Evolutionary conservation across 768 basidiomycete species (phyloP).

Genomic region (Termitomyces eurrhizus): DNA sequence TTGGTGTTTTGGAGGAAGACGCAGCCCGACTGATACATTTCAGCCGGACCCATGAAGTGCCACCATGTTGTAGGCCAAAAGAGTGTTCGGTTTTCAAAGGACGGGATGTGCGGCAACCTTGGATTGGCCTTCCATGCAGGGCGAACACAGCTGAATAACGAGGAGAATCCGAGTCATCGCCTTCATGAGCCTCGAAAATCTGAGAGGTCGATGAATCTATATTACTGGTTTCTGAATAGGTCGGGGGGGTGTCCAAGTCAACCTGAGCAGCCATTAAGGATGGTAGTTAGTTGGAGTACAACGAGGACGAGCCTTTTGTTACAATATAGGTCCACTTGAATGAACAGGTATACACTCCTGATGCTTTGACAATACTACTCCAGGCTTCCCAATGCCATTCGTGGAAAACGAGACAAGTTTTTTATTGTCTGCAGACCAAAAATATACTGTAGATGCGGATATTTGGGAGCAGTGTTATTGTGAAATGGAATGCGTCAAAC

Average conservation of each 20-base stretch:
- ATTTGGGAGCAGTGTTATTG: not conserved
- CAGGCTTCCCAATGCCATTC: not conserved
- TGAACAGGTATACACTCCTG: not conserved
- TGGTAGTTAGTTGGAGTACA: not conserved
- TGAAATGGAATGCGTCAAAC: not conserved
- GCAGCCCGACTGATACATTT: slow-evolving; percentile 21
- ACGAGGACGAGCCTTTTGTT: slow-evolving; percentile 1
- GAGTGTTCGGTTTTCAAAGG: slow-evolving; percentile 9
- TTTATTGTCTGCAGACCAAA: not conserved
- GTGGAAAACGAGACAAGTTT: not conserved
- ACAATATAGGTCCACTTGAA: not conserved
- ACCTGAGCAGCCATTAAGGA: not conserved
- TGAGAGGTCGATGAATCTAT: not conserved
- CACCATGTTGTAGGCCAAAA: slow-evolving; percentile 1
- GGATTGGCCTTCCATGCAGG: slow-evolving; percentile 11
- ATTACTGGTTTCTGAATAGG: slow-evolving; percentile 3
- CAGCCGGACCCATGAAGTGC: slow-evolving; percentile 22
- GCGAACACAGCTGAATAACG: slow-evolving; percentile 13
- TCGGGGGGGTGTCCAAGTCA: slow-evolving; percentile 1
- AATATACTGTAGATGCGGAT: not conserved
- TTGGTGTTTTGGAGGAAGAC: slow-evolving; percentile 18
- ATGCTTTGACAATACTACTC: not conserved
- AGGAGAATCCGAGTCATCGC: not conserved
- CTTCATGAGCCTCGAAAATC: not conserved
- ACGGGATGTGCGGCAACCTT: slow-evolving; percentile 3